phyloP scores from a whole-genome alignment of 176 grass and related monocot species.

The Triticum monococcum region DNA sequence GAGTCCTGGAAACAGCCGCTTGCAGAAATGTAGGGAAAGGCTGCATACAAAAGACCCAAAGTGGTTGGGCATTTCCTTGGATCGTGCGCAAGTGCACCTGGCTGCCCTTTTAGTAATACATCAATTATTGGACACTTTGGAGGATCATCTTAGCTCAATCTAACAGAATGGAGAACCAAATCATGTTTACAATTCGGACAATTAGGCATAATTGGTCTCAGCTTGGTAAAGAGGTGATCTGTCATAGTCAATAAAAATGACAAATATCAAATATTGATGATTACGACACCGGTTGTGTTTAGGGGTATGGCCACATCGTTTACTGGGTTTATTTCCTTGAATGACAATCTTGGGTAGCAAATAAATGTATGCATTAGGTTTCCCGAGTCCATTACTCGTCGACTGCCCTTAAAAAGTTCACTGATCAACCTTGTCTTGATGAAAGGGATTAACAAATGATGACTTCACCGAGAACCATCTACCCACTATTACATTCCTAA shows the following conservation, averaged over 20 bases:
- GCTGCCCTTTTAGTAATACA: background rate
- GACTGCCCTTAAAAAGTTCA: background rate
- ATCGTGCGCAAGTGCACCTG: too few relatives aligned
- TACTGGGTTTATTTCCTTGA: background rate
- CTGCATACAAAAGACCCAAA: too few relatives aligned
- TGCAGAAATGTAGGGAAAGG: too few relatives aligned
- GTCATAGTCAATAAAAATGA: background rate
- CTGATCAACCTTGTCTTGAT: background rate
- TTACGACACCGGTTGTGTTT: background rate
- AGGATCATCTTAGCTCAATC: background rate
- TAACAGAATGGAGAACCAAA: background rate
- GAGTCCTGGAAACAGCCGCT: too few relatives aligned
- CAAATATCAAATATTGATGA: background rate
- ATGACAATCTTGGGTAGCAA: background rate
- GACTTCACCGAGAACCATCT: background rate
- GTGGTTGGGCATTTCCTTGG: too few relatives aligned
- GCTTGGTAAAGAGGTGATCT: background rate
- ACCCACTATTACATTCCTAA: background rate
- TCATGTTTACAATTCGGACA: background rate
- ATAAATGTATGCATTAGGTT: background rate
- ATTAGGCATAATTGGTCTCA: background rate
- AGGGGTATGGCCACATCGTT: background rate
- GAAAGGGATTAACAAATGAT: slow-evolving; percentile 4
- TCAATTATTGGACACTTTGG: background rate
- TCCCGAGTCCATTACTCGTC: background rate